Base-by-base conservation (phyloP, 768 basidiomycete genomes). In the Favolaschia claudopus region DNA sequence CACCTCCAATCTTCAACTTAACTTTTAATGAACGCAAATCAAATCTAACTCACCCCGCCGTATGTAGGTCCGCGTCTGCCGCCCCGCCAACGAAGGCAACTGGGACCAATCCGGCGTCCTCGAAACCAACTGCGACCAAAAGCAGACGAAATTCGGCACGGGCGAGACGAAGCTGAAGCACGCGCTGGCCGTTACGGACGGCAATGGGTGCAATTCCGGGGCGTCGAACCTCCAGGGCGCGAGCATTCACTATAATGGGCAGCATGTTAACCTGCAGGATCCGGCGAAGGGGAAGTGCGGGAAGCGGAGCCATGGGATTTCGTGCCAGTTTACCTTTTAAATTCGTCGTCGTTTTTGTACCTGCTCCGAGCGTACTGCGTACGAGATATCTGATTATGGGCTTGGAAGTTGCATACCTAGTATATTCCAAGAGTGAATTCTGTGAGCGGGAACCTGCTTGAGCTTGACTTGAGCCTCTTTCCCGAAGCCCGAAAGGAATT, bases 91-190 rank as follows among this genome's bases (percentile, higher is more conserved):
- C 44, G 12, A 28, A 25, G 44, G 44, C 44, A 19, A 45, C 44
- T 45, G 44, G 44, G 44, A 45, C 44, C 44, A 45, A 29, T 6
- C 44, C 19, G 44, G 44, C 28, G 44, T 45, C 44, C 44, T 45
- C 44, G 44, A 45, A 19, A 15, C 27, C 17, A 31, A 45, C 44
- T 45, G 44, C 44, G 28, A 15, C 44, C 27, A 25, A 15, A 45
- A 19, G 13, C 28, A 28, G 44, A 45, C 25, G 13, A 45, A 5
- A 14, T 31, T 29, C 17, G 25, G 14, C 28, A 31, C 44, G 10
- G 44, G 44, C 44, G 44, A 43, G 22, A 45, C 44, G 27, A 29
- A 29, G 10, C 28, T 45, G 5, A 45, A 31, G 44, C 25, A 31
- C n/a, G 17, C 25, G 14, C 44, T 45, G 15, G 32, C 44, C 8